phyloP scores from a whole-genome alignment of 2,329 filamentous ascomycete species.

The Penicillium concentricum region DNA sequence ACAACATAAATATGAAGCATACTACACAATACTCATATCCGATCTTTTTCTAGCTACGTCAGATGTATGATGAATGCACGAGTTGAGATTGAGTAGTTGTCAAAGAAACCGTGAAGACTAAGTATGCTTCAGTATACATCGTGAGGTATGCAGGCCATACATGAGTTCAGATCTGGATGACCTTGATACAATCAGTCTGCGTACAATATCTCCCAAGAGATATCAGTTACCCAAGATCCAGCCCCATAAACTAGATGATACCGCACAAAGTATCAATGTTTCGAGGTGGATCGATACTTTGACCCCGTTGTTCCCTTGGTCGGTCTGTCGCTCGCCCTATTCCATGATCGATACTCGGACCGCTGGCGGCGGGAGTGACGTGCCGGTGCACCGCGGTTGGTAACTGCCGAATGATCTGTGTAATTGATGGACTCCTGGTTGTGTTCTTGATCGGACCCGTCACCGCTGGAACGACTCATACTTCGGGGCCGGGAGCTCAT shows the following conservation, averaged over 20 bases:
- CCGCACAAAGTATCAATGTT: neutral
- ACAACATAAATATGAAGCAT: too few species aligned
- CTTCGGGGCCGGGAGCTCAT: neutral
- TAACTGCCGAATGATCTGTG: constrained; percentile 4
- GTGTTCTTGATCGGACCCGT: neutral
- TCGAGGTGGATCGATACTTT: neutral
- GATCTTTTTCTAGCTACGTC: neutral
- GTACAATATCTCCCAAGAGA: neutral
- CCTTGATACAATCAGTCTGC: too few species aligned
- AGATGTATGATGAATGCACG: neutral
- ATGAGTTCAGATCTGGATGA: neutral
- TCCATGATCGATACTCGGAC: neutral
- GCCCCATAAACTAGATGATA: neutral
- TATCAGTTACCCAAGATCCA: neutral
- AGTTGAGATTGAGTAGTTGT: neutral
- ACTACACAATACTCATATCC: too few species aligned
- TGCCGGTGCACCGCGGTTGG: constrained; percentile 4
- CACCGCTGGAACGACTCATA: neutral
- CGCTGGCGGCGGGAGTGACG: constrained; percentile 1
- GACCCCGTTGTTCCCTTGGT: constrained; percentile 1
- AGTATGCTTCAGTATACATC: neutral
- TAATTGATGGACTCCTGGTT: neutral
- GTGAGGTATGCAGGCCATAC: neutral
- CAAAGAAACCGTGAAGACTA: neutral
- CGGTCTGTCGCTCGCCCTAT: neutral